Conservation (phyloP, 768 basidiomycete genomes). For the Galerina marginata region DNA sequence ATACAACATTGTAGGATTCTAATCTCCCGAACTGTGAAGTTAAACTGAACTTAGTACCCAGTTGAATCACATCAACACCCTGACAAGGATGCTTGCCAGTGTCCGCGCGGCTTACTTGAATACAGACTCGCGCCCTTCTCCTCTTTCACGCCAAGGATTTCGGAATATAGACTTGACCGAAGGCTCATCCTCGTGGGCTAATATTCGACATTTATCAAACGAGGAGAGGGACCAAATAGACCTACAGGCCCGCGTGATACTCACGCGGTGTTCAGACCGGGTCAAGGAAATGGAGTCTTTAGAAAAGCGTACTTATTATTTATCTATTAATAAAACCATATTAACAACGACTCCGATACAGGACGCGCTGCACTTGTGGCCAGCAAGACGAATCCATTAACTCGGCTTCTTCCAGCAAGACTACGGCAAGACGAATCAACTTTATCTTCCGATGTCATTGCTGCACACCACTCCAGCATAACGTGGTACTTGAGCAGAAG, state of each 20-base stretch:
- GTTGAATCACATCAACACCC: conserved; percentile 75
- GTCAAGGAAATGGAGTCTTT: conserved; percentile 87
- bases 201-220: conserved; percentile 77
- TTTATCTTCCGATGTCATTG: conserved; percentile 69
- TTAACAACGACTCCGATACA: conserved; percentile 33
- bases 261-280: conserved; percentile 84
- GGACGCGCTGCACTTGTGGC: conserved; percentile 72
- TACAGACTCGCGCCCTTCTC: conserved; percentile 63
- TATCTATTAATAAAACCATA: conserved; percentile 20
- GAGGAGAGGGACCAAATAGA: conserved; percentile 97
- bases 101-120: conserved; percentile 90
- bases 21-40: not conserved
- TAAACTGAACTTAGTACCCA: conserved; percentile 32
- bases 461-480: conserved; percentile 93
- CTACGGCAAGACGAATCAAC: conserved; percentile 62
- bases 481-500: conserved; percentile 89
- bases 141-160: conserved; percentile 54
- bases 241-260: conserved; percentile 84
- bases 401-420: conserved; percentile 74
- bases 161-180: conserved; percentile 61
- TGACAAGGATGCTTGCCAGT: conserved; percentile 72
- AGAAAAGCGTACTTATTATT: conserved; percentile 77
- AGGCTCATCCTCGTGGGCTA: conserved; percentile 58
- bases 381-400: conserved; percentile 65
- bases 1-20: conserved; percentile 59